Base-by-base conservation (phyloP, 1,284 basidiomycete species). In the Lignosus rhinocerotis region DNA sequence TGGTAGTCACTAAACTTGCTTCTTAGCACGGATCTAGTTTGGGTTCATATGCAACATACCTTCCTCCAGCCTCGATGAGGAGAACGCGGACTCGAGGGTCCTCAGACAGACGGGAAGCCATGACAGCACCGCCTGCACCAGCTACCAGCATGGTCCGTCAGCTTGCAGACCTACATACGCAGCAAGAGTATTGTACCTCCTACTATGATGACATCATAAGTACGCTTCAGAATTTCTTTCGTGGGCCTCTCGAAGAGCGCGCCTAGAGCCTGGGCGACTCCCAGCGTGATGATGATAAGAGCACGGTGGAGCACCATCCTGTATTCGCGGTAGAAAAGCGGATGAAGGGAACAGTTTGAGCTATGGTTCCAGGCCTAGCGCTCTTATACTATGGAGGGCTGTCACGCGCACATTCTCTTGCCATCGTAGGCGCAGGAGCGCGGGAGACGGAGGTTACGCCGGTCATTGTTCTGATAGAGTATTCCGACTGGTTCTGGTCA, bases 71-170 rank as follows among this genome's bases (percentile, higher is more conserved):
- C 58, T 70, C 69, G 19, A 71, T 67, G 17, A 72, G 66, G 2
- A 71, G 62, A 6, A 71, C 61, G 0, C 55, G 57, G 16, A 57
- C 45, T 2, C 19, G 6, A 3, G 55, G 44, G 44, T 68, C 60
- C 51, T 71, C 70, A 6, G 66, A 62, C 31, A 72, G 62, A 8
- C 70, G 63, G 54, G 62, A 70, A 1, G 70, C 70, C 46, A 71
- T 63, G 4, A 69, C 62, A 31, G 65, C 57, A 14, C 70, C 70
- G 39, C 56, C 63, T 3, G 63, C 62, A 9, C 63, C 63, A 10
- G 56, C 63, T 64, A 25, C 41, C 34, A 16, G 9, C 41, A n/a
- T 21, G 11, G 19, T 25, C 6, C 41, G n/a, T 31, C 11, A 16
- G 36, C 5, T 5, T 14, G 8, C 10, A 38, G n/a, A 1, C 8